Evolutionary conservation across 2,329 filamentous ascomycete species (phyloP).

Genomic region (Davidsoniella virescens): DNA sequence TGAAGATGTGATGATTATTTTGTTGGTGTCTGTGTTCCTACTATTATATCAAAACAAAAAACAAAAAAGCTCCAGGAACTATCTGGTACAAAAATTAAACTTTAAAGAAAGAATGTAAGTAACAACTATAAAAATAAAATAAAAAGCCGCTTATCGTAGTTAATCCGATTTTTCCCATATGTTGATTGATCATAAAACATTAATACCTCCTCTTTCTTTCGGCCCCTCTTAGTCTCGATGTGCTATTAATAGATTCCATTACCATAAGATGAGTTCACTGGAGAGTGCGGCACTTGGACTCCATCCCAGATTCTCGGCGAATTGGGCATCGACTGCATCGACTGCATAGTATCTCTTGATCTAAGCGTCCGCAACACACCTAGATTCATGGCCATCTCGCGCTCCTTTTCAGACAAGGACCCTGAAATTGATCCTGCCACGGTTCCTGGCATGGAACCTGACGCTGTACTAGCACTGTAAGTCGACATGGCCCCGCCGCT

Average conservation of each 20-base stretch:
- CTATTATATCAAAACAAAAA: too few species aligned
- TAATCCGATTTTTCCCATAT: too few species aligned
- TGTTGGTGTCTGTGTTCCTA: too few species aligned
- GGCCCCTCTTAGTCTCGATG: neutral
- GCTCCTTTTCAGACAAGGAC: slow-evolving; percentile 5
- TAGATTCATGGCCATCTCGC: slow-evolving; percentile 2
- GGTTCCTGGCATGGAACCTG: neutral
- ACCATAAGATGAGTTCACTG: slow-evolving; percentile 4
- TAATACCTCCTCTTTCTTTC: neutral
- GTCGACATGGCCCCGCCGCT: slow-evolving; percentile 24
- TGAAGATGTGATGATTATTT: too few species aligned
- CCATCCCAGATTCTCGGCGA: neutral
- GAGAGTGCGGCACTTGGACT: neutral
- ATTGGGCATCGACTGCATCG: neutral
- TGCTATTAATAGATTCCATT: neutral
- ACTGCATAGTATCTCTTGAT: neutral
- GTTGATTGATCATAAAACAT: too few species aligned
- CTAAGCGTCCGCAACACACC: slow-evolving; percentile 8
- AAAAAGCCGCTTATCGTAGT: too few species aligned
- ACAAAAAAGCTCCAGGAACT: too few species aligned
- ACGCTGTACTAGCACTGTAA: slow-evolving; percentile 17
- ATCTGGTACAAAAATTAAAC: too few species aligned
- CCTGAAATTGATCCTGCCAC: too few species aligned
- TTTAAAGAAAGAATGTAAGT: too few species aligned
- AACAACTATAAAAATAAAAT: too few species aligned